Evolutionary conservation across 345 rosid genomes (phyloP), one percentile per base, ranked within the genome.

Genomic region (Pugionium cornutum): DNA sequence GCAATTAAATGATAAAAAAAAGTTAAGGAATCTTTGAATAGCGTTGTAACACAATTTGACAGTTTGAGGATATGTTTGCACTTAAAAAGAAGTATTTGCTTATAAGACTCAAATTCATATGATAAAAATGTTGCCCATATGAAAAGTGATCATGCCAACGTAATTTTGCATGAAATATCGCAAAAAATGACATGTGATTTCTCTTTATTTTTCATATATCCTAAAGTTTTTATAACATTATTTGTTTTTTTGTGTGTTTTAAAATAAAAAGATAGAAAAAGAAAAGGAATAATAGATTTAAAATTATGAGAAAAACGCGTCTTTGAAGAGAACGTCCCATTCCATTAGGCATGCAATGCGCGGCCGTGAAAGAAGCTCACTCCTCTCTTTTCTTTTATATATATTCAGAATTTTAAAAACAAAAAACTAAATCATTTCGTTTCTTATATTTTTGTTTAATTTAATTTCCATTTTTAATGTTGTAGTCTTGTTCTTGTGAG

Each of bases 131-230:
- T 45, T 49, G 39, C 69, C 58, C 77, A 67, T 74, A 53, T 53
- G 68, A 67, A 74, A 74, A 44, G 72, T 73, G 73, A 74, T 67
- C 73, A 74, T 67, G 77, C 77, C 77, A 67, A 74, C 77, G 77
- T 74, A 73, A 61, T 53, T 74, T 61, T 67, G 47, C 73, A 67
- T 74, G 73, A 74, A 67, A 74, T 67, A 61, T 67, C 58, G 73
- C 73, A 66, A 46, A 53, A 46, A 58, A 44, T 58, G n/a, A 65
- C 48, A 9, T 64, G 34, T 41, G 26, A 35, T 53, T 47, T 31
- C 9, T 62, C 31, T 53, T 50, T 68, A 7, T 54, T 56, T 36
- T 32, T 18, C 54, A 4, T 58, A 41, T 8, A 35, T 4, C 53
- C 18, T 55, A 37, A 9, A 18, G 18, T 18, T 18, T 18, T 18